These are phyloP conservation scores for Eucommia ulmoides DNA, from an alignment of 257 asterid genomes.

Conservation along the genomic window DNA sequence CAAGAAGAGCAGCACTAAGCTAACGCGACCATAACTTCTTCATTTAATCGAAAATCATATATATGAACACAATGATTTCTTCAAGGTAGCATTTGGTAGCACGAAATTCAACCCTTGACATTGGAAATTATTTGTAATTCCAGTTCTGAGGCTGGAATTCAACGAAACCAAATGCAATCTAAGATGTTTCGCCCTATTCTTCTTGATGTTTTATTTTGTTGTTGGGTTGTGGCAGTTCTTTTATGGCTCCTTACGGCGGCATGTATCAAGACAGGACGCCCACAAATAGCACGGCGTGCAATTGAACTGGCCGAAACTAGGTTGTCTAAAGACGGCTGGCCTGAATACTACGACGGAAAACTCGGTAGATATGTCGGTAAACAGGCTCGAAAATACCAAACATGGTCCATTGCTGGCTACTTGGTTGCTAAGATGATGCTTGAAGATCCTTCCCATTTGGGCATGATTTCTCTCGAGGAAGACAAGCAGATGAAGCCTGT, in stretches of 20 bases:
- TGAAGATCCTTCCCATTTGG: constrained; percentile 61
- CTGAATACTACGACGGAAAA: constrained; percentile 60
- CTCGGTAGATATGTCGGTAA: constrained; percentile 44
- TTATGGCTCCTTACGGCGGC: constrained; percentile 61
- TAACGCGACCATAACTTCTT: too few relatives aligned
- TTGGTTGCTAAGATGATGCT: constrained; percentile 59
- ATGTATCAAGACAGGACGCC: constrained; percentile 56
- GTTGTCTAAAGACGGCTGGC: constrained; percentile 57
- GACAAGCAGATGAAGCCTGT: constrained; percentile 46
- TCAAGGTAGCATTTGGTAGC: too few relatives aligned
- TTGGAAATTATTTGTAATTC: too few relatives aligned
- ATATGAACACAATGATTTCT: too few relatives aligned
- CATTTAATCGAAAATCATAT: too few relatives aligned
- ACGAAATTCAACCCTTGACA: too few relatives aligned
- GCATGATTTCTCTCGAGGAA: too few relatives aligned
- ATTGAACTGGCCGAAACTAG: constrained; percentile 43
- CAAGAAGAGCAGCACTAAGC: too few relatives aligned
- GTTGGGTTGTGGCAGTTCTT: constrained; percentile 38
- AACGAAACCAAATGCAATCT: too few relatives aligned
- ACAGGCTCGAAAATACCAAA: constrained; percentile 52
- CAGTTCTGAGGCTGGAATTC: too few relatives aligned
- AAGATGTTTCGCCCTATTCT: too few relatives aligned
- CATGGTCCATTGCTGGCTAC: constrained; percentile 61
- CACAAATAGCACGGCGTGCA: constrained; percentile 54
- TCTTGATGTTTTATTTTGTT: constrained; percentile 7